phyloP scores from a whole-genome alignment of 176 grass and related monocot species.

The Paspalum notatum region DNA sequence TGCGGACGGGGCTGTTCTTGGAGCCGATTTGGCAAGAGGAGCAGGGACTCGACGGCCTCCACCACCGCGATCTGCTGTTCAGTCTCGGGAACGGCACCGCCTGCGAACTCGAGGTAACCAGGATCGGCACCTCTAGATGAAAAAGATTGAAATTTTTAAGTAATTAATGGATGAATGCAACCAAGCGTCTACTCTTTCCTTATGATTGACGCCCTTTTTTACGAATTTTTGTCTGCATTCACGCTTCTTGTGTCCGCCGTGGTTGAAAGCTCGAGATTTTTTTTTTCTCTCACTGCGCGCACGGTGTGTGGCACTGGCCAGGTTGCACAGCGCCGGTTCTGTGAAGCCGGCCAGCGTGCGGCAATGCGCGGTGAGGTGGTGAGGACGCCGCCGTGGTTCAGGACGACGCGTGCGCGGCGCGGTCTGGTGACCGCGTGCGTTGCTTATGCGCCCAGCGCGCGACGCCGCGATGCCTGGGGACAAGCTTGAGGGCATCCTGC shows the following conservation, averaged over 20 bases:
- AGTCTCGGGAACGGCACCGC: neutral
- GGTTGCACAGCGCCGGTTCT: neutral
- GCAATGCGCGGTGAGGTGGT: too few species aligned
- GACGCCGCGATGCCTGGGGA: neutral
- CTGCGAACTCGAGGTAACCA: slow-evolving; percentile 19
- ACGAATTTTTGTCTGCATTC: slow-evolving; percentile 10
- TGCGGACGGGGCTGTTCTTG: neutral
- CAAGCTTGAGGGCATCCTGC: neutral
- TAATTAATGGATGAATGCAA: slow-evolving; percentile 8
- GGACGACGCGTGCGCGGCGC: neutral
- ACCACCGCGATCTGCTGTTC: neutral
- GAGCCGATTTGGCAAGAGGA: neutral
- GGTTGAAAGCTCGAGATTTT: neutral
- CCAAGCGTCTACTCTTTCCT: neutral
- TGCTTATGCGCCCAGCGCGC: neutral
- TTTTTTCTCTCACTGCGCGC: neutral
- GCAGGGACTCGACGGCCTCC: neutral
- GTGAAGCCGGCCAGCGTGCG: neutral
- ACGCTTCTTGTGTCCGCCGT: neutral
- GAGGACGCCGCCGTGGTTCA: neutral
- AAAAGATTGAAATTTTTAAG: neutral
- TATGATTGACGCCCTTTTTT: neutral
- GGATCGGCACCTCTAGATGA: neutral
- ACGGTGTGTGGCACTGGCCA: neutral
- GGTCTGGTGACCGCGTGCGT: neutral